Evolutionary conservation across 2,329 filamentous ascomycete genomes (phyloP).

Genomic region (Aspergillus caelatus): DNA sequence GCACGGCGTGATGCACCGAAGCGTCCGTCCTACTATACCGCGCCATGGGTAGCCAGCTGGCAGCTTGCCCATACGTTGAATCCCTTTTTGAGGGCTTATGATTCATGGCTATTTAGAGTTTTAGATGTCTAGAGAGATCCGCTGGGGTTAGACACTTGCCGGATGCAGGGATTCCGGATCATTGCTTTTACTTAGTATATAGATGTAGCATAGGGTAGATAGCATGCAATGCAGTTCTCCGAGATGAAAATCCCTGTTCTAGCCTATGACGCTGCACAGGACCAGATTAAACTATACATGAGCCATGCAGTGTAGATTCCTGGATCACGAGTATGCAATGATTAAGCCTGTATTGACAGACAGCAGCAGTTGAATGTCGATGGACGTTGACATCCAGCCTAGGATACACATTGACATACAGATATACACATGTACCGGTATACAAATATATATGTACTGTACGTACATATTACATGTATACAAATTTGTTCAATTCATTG

Average conservation of each 20-base stretch:
- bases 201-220: not conserved
- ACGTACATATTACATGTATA: not conserved
- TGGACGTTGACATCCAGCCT: not conserved
- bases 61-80: not conserved
- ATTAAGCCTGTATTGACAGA: not conserved
- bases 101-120: not conserved
- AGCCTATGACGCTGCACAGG: not conserved
- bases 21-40: not conserved
- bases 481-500: not conserved
- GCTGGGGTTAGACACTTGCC: not conserved
- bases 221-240: not conserved
- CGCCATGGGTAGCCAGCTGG: not conserved
- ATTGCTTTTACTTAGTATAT: not conserved
- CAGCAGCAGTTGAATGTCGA: not conserved
- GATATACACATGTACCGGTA: not conserved
- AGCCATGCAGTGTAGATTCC: not conserved
- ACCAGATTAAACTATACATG: constrained; percentile 1
- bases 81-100: not conserved
- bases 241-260: not conserved
- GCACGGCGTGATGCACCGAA: not conserved
- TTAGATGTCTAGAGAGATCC: not conserved
- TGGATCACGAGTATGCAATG: not conserved
- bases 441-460: not conserved
- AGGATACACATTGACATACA: not conserved
- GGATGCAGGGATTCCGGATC: not conserved